phyloP scores from a whole-genome alignment of 352 stramenopile genomes.

The Phytophthora fragariae region DNA sequence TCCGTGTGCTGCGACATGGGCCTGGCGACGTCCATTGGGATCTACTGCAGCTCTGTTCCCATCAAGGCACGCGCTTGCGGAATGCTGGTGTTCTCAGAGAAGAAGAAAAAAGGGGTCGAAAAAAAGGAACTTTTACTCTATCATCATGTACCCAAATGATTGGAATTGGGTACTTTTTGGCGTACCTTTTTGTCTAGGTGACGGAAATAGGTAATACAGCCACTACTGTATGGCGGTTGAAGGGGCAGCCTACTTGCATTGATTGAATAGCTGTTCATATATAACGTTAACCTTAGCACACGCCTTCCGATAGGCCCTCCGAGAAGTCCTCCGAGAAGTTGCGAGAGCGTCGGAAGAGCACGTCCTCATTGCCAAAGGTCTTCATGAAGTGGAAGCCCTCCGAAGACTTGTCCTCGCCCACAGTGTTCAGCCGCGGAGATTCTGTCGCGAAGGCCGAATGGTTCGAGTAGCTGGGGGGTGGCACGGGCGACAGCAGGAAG shows the following conservation, averaged over 20 bases:
- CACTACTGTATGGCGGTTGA: neutral
- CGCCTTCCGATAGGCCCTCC: slow-evolving; percentile 78
- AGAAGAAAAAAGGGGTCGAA: slow-evolving; percentile 26
- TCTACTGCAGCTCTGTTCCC: slow-evolving; percentile 39
- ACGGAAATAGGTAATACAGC: too few relatives aligned
- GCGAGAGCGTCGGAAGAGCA: slow-evolving; percentile 69
- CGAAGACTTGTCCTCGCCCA: slow-evolving; percentile 48
- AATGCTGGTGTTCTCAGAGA: slow-evolving; percentile 35
- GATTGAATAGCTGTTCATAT: slow-evolving; percentile 29
- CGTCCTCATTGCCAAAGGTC: slow-evolving; percentile 67
- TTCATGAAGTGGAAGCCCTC: slow-evolving; percentile 68
- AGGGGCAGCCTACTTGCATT: slow-evolving; percentile 3
- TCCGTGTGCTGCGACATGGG: slow-evolving; percentile 30
- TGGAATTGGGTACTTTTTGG: neutral
- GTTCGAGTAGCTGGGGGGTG: slow-evolving; percentile 49
- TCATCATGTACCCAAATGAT: neutral
- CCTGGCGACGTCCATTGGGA: slow-evolving; percentile 35
- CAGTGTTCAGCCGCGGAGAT: slow-evolving; percentile 49
- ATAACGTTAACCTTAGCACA: slow-evolving; percentile 65
- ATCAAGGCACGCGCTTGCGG: slow-evolving; percentile 40
- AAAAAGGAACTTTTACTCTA: too few relatives aligned
- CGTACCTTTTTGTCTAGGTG: neutral
- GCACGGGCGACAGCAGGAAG: slow-evolving; percentile 57
- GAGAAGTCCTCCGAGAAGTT: slow-evolving; percentile 81
- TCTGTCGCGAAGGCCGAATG: slow-evolving; percentile 55